phyloP scores from a whole-genome alignment of 116 monocot genomes.

The Papilionanthe hybrid region DNA sequence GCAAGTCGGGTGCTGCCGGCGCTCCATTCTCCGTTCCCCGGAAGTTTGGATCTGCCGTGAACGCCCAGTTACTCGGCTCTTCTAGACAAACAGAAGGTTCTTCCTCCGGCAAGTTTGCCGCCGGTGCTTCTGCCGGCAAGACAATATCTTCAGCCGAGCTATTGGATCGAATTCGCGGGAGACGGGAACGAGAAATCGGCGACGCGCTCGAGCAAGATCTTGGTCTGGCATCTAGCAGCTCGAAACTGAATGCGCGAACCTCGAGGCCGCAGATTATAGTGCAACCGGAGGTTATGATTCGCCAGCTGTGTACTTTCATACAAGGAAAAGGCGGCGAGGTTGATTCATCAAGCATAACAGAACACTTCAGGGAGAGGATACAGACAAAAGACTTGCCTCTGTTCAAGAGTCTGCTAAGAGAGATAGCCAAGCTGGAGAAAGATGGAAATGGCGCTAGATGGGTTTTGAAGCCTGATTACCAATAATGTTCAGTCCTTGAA shows the following conservation, averaged over 20 bases:
- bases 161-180: constrained; percentile 58
- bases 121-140: constrained; percentile 48
- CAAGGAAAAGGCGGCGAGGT: constrained; percentile 63
- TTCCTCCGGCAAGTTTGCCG: constrained; percentile 21
- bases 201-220: constrained; percentile 62
- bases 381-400: constrained; percentile 55
- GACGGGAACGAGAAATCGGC: constrained; percentile 42
- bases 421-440: constrained; percentile 68
- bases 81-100: constrained; percentile 8
- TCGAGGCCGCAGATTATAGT: constrained; percentile 22
- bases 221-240: constrained; percentile 14
- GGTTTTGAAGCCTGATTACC: constrained; percentile 76
- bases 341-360: constrained; percentile 57
- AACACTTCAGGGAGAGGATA: constrained; percentile 67
- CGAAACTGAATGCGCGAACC: background rate
- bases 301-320: constrained; percentile 80
- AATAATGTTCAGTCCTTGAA: background rate
- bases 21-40: constrained; percentile 48
- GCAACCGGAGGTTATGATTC: constrained; percentile 78
- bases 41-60: constrained; percentile 65
- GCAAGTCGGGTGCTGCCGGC: constrained; percentile 79
- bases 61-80: constrained; percentile 32
- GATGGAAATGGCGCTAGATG: constrained; percentile 44
- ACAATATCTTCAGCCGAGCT: constrained; percentile 71
- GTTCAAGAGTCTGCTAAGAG: constrained; percentile 79